These are phyloP conservation scores for Mortierella sp. DNA, from an alignment of 371 early-diverging fungal species.

Conservation along the genomic window DNA sequence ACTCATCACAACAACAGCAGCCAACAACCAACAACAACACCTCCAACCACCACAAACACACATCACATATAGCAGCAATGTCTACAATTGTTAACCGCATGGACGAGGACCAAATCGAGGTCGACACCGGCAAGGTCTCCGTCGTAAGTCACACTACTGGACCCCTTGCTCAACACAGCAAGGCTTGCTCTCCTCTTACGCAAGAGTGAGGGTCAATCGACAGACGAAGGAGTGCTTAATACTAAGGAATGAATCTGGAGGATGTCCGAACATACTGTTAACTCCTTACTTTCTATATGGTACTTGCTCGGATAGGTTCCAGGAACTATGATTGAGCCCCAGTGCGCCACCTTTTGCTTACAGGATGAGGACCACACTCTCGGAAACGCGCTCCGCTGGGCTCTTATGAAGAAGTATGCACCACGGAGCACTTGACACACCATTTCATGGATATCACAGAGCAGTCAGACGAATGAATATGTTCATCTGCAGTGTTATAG, in stretches of 20 bases:
- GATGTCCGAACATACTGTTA: no score
- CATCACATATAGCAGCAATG: conserved; percentile 10
- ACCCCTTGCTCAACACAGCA: not conserved
- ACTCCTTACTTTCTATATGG: no score
- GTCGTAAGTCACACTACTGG: conserved; percentile 60
- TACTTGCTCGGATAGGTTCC: conserved; percentile 57
- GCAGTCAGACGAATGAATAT: not conserved
- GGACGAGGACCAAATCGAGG: conserved; percentile 44
- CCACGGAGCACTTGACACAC: not conserved
- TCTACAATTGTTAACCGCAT: conserved; percentile 28
- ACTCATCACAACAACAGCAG: not conserved
- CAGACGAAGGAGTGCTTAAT: not conserved
- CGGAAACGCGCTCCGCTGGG: conserved; percentile 94
- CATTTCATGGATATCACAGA: not conserved
- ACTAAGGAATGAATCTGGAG: not conserved
- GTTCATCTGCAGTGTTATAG: not conserved
- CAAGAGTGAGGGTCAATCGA: not conserved
- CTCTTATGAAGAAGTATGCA: conserved; percentile 92
- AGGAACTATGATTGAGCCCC: conserved; percentile 79
- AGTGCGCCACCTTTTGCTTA: conserved; percentile 89
- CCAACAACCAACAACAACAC: not conserved
- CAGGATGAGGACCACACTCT: conserved; percentile 97
- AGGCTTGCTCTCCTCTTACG: not conserved
- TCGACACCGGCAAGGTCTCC: conserved; percentile 65
- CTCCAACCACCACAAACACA: not conserved